Base-by-base conservation (phyloP, 2,329 filamentous ascomycete genomes). In the Niveomyces coronatus region DNA sequence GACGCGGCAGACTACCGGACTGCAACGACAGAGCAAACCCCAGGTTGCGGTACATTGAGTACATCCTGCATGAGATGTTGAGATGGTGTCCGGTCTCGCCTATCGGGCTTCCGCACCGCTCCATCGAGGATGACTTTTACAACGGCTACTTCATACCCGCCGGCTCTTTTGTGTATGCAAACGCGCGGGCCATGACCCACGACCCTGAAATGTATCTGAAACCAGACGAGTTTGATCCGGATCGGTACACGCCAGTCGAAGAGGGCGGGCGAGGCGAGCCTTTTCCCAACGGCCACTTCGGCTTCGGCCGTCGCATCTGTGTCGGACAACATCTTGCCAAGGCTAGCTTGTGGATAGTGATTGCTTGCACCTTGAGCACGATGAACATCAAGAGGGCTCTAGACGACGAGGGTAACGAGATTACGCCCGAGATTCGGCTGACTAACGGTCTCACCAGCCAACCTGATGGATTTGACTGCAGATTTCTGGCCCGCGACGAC, bases 101-200 rank as follows among this genome's bases (percentile, higher is more conserved):
- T 1, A 50, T 71, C 2, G 69, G 66, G 3, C 67, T 78, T 24
- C 74, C 74, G 2, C 74, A 79, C 50, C 63, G 57, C 31, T 62
- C 69, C 11, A 58, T 68, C 2, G 53, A 67, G 32, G 73, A 78
- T 34, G 74, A 79, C 39, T 57, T 66, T 9, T 79, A 77, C 48
- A 58, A 69, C 15, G 72, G 65, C 23, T 70, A 72, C 53, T 64
- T 66, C 41, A 75, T 79, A 35, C 72, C 71, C 9, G 67, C 65
- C n/a, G 74, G 73, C 3, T 60, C 62, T 5, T 50, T 63, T 14
- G 51, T 68, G 5, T 58, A 60, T 37, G 59, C 62, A 20, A 70
- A 67, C 37, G 52, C 58, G n/a, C 52, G 56, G 10, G 63, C 63
- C 35, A 72, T 67, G 62, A 62, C 57, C 17, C 56, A 57, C 27